Conservation (phyloP, 495 filamentous ascomycete genomes). For the Lophium mytilinum region DNA sequence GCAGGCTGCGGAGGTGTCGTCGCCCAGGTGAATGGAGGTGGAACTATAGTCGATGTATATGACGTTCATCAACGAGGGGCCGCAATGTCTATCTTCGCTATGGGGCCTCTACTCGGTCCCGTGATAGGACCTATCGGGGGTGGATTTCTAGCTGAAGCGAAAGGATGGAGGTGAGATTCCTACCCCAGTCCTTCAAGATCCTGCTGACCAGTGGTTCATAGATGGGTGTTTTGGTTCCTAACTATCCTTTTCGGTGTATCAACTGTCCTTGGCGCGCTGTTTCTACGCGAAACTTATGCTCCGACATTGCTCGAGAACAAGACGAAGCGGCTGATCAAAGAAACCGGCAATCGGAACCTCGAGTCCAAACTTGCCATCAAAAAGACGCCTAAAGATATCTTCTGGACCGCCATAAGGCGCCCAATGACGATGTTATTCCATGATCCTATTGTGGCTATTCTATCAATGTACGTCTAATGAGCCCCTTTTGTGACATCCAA, state of each 20-base stretch:
- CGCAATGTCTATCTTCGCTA: slow-evolving; percentile 4
- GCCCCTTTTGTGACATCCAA: not conserved
- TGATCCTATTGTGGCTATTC: not conserved
- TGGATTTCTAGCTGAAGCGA: slow-evolving; percentile 1
- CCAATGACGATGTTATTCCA: not conserved
- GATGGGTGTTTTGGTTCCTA: slow-evolving; percentile 28
- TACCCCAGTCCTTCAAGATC: not conserved
- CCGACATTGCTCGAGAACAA: slow-evolving; percentile 19
- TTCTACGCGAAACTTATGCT: slow-evolving; percentile 23
- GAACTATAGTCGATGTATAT: slow-evolving; percentile 7
- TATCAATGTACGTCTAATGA: not conserved
- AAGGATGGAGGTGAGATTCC: not conserved
- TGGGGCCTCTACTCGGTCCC: slow-evolving; percentile 9
- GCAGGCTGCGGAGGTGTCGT: slow-evolving; percentile 22
- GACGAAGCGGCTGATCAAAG: slow-evolving; percentile 7
- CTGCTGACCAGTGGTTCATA: slow-evolving; percentile 14
- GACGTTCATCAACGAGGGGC: not conserved
- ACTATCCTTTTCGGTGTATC: slow-evolving; percentile 21
- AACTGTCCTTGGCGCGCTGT: slow-evolving; percentile 6
- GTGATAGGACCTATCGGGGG: slow-evolving; percentile 4
- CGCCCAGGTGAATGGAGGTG: not conserved
- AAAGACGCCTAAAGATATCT: slow-evolving; percentile 29
- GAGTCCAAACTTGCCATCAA: slow-evolving; percentile 26
- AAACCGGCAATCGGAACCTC: slow-evolving; percentile 20
- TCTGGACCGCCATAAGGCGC: not conserved